Base-by-base conservation (phyloP, 768 basidiomycete genomes). In the Leucosporidium creatinivorum region DNA sequence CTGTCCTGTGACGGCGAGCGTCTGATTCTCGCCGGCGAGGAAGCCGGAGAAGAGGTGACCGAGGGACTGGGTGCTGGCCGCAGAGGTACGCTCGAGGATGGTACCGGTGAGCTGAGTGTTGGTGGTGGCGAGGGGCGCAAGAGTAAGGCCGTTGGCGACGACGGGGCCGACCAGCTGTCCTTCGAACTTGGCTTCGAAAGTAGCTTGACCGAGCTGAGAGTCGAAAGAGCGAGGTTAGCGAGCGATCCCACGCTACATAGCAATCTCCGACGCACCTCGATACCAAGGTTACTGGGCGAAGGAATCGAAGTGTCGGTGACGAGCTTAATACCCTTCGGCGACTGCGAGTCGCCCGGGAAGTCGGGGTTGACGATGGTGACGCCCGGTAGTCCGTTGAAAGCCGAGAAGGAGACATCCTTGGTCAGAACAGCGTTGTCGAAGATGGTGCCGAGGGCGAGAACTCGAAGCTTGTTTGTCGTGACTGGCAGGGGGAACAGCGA, bases 331-430 rank as follows among this genome's bases (percentile, higher is more conserved):
- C 70, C 70, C 57, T 68, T 68, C 3, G 48, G 48, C n/a, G 50
- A 36, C 23, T 67, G 63, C 8, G 50, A 36, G 28, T 67, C 66
- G 12, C 33, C 48, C 1, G 87, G 87, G 64, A 88, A 80, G 74
- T 85, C 60, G 80, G 88, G 88, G 78, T 87, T 85, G 68, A 81
- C 84, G 75, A 89, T 87, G 9, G 83, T 85, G 52, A 65, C 65
- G 9, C 87, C 87, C 12, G 86, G 85, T 10, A 89, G 79, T 36
- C 82, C 82, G 67, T 89, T 85, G 77, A 89, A 89, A 7, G 87
- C 88, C 1, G 33, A 47, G 61, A 69, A 69, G 31, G 51, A 50
- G 48, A 69, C 59, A 2, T 81, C 79, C 77, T 89, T 89, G 57
- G 80, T 82, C 47, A 89, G 80, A 0, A 81, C 79, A 33, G 89